Base-by-base conservation (phyloP, 768 basidiomycete species). In the Butyriboletus loyo region DNA sequence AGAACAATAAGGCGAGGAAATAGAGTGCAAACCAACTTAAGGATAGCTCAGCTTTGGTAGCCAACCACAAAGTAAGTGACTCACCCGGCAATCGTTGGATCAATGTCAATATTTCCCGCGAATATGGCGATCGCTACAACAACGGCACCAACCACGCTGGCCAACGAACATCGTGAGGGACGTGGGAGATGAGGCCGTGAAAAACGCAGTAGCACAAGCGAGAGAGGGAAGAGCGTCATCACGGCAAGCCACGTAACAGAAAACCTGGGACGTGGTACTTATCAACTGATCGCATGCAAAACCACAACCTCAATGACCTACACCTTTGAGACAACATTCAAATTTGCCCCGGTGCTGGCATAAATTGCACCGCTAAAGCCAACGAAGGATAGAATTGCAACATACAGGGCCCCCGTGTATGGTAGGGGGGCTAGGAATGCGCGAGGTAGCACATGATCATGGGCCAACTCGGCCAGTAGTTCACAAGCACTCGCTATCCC, bases 201-300 rank as follows among this genome's bases (percentile, higher is more conserved):
- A 68, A 85, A 86, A 53, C 81, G 82, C 25, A 89, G 70, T 5
- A 87, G 55, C 5, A 87, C 62, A 4, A 83, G 70, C 3, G 84
- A 79, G 15, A 84, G 37, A 0, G 86, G 84, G 59, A 86, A 89
- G 21, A 87, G 65, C 1, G 73, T 62, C 83, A 87, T 86, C 30
- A 85, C 79, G 3, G 77, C 72, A 21, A 87, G 72, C 84, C 85
- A 88, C 14, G 78, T 80, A 6, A 87, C 74, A 5, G 84, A 81
- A 71, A 87, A 87, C 78, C 81, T 83, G 46, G 1, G 37, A 8
- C 13, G 22, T 15, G 48, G n/a, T n/a, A n/a, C n/a, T 57, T 7
- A n/a, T 58, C 50, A 58, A 28, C 17, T 34, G 9, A 4, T 39
- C 9, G 27, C 31, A 37, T 21, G 10, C 35, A 39, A 49, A 47